Conservation (phyloP, 306 rosid genomes). For the Rosa lucieae region DNA sequence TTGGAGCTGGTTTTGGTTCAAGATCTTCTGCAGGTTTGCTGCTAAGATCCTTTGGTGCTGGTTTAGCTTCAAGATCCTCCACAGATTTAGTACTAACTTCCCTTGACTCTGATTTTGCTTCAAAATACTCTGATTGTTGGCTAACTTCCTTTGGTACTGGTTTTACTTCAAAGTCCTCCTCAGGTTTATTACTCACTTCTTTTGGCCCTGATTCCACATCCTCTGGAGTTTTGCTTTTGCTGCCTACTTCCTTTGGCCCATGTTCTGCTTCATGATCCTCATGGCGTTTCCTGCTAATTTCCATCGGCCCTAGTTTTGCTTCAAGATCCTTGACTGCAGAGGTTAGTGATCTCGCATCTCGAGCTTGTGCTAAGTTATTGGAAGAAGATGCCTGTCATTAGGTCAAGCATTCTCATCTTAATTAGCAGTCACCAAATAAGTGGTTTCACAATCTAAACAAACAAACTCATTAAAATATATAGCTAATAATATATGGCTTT, state of each 20-base stretch:
- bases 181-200: background rate
- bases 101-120: background rate
- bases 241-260: conserved; percentile 38
- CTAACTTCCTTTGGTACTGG: background rate
- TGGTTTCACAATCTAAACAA: background rate
- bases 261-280: conserved; percentile 49
- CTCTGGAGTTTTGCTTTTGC: background rate
- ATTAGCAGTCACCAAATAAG: conserved; percentile 14
- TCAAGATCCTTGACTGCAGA: conserved; percentile 55
- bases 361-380: conserved; percentile 44
- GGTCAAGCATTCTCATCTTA: conserved; percentile 16
- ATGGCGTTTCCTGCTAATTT: conserved; percentile 3
- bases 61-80: background rate
- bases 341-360: conserved; percentile 62
- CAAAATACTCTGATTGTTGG: background rate
- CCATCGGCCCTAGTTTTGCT: conserved; percentile 52
- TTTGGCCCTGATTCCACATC: background rate
- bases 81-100: background rate
- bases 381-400: conserved; percentile 44
- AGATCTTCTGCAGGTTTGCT: background rate
- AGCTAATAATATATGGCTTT: background rate
- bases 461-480: background rate
- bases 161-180: background rate
- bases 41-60: background rate
- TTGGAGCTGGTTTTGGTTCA: background rate